Conservation (phyloP, 2,329 filamentous ascomycete genomes). For the Aspergillaceae sp. region DNA sequence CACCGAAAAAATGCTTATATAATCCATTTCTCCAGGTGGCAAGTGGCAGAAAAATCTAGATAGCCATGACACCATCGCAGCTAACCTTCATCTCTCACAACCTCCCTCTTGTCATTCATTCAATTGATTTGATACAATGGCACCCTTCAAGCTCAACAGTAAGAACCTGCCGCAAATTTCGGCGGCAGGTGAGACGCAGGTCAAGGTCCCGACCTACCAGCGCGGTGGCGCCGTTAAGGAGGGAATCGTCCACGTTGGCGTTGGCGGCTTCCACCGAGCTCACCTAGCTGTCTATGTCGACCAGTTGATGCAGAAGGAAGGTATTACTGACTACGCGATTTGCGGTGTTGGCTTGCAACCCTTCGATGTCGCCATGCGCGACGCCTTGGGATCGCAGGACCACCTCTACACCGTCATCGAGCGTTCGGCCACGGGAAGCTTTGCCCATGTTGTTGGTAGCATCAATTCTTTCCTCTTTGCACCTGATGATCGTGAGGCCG, state of each 20-base stretch:
- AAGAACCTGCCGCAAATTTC: slow-evolving; percentile 32
- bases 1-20: no score
- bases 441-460: slow-evolving; percentile 43
- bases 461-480: slow-evolving; percentile 48
- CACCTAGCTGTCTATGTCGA: slow-evolving; percentile 47
- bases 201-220: slow-evolving; percentile 38
- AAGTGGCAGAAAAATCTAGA: no score
- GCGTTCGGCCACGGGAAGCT: slow-evolving; percentile 45
- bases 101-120: not conserved
- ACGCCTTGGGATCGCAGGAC: slow-evolving; percentile 42
- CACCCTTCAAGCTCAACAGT: slow-evolving; percentile 33
- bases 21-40: no score
- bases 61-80: no score
- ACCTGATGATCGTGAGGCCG: slow-evolving; percentile 44
- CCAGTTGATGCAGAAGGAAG: slow-evolving; percentile 41
- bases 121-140: slow-evolving; percentile 13
- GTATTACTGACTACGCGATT: slow-evolving; percentile 41
- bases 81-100: no score
- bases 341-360: slow-evolving; percentile 46
- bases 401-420: slow-evolving; percentile 48
- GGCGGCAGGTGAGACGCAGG: slow-evolving; percentile 15
- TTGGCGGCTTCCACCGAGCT: slow-evolving; percentile 48
- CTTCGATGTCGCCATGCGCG: slow-evolving; percentile 45
- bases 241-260: slow-evolving; percentile 48
- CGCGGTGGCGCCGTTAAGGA: slow-evolving; percentile 41